Conservation (phyloP, 176 grass and related monocot species). For the bread wheat (Triticum aestivum) region IWGSC_CS_RefSeq_v2.1 NC_057808.1:507721773-507722272, state of each 20-base stretch:
- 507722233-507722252: slow-evolving; percentile 21
- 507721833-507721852: slow-evolving; percentile 18
- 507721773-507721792: slow-evolving; percentile 18
- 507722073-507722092: slow-evolving; percentile 48
- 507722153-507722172: slow-evolving; percentile 38
- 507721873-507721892: not conserved
- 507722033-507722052: not conserved
- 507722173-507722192: slow-evolving; percentile 34
- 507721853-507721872: not conserved
- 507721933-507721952: not conserved
- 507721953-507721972: slow-evolving; percentile 1
- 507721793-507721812: slow-evolving; percentile 19
- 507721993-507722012: slow-evolving; percentile 12
- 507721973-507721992: not conserved
- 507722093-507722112: slow-evolving; percentile 11
- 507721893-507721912: not conserved
- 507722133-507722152: slow-evolving; percentile 31
- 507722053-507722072: slow-evolving; percentile 44
- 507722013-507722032: not conserved
- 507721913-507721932: not conserved
- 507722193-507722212: slow-evolving; percentile 28
- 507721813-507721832: not conserved
- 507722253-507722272: slow-evolving; percentile 48
- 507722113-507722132: slow-evolving; percentile 39
- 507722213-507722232: slow-evolving; percentile 6